Percentiles rank a stretch among this genome's conserved stretches.
These are phyloP conservation scores for Ophiostoma perfectum DNA, from an alignment of 2,329 filamentous ascomycete species.

Conservation along the genomic window DNA sequence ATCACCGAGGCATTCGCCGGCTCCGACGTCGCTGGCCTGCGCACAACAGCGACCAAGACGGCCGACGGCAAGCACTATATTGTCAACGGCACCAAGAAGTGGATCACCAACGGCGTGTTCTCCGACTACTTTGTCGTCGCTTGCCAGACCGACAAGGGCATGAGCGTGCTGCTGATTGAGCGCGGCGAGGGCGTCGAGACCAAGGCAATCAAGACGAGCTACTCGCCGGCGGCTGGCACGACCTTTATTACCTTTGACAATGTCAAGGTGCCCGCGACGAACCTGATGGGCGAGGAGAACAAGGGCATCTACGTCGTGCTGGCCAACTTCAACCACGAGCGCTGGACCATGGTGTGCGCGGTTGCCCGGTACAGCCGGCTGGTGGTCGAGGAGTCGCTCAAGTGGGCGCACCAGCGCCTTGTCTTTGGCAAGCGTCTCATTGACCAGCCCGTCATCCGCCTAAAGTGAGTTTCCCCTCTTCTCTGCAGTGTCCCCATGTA, in stretches of 20 bases:
- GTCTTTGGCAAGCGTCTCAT: constrained; percentile 80
- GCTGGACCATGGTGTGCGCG: constrained; percentile 67
- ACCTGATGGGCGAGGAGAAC: constrained; percentile 75
- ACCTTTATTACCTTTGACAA: constrained; percentile 79
- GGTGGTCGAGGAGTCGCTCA: constrained; percentile 76
- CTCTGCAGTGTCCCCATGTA: no score
- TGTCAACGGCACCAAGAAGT: constrained; percentile 73
- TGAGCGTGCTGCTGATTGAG: constrained; percentile 71
- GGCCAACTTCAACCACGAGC: constrained; percentile 84
- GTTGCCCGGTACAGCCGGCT: constrained; percentile 60
- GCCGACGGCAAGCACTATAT: constrained; percentile 68
- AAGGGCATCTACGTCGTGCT: constrained; percentile 81
- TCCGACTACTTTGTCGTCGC: constrained; percentile 79
- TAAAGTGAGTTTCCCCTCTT: constrained; percentile 45
- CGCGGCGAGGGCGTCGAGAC: constrained; percentile 70
- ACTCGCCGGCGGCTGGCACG: constrained; percentile 73
- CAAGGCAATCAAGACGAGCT: constrained; percentile 72
- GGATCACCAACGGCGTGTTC: constrained; percentile 66
- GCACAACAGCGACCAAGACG: constrained; percentile 73
- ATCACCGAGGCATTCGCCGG: constrained; percentile 88
- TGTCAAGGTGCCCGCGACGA: constrained; percentile 74
- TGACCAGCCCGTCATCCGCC: constrained; percentile 74
- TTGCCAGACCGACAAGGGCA: constrained; percentile 71
- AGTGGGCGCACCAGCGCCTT: constrained; percentile 81
- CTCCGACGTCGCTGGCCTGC: constrained; percentile 71